Conservation (phyloP, 352 stramenopile species). For the Globisporangium megalacanthum region DNA sequence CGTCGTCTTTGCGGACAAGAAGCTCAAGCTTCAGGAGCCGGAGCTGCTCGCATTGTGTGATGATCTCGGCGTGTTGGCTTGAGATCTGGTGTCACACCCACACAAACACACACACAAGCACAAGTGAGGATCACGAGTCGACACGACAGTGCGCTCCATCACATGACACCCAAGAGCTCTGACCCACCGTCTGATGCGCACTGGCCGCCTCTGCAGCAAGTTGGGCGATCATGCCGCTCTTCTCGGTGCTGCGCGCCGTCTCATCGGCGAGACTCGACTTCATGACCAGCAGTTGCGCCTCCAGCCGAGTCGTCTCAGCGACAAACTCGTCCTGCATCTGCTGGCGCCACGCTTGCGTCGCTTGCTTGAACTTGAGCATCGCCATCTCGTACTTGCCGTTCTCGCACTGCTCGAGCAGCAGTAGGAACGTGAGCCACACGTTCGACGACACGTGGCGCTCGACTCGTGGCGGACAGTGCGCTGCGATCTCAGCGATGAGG, state of each 20-base stretch:
- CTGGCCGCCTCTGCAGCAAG: conserved; percentile 32
- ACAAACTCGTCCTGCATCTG: conserved; percentile 45
- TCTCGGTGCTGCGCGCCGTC: conserved; percentile 27
- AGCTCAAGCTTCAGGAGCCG: conserved; percentile 62
- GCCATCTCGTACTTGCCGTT: conserved; percentile 82
- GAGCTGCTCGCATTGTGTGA: conserved; percentile 34
- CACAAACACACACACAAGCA: background rate
- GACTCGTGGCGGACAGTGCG: conserved; percentile 51
- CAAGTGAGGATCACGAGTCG: background rate
- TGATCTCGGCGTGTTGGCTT: conserved; percentile 29
- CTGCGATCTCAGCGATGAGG: conserved; percentile 75
- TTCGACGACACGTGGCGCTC: conserved; percentile 80
- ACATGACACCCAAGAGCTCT: background rate
- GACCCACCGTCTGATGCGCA: conserved; percentile 29
- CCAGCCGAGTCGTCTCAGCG: conserved; percentile 30
- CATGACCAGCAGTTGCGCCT: conserved; percentile 22
- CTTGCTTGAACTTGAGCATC: conserved; percentile 79
- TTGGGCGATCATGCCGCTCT: conserved; percentile 43
- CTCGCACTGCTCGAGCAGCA: conserved; percentile 76
- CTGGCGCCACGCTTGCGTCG: conserved; percentile 42
- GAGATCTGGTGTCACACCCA: conserved; percentile 22
- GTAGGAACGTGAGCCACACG: conserved; percentile 69
- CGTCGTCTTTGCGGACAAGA: conserved; percentile 59
- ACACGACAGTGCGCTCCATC: too few species aligned
- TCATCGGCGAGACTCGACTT: conserved; percentile 34